Base-by-base conservation (phyloP, 148 eudicot genomes). In the Fagopyrum homotropicum region DNA sequence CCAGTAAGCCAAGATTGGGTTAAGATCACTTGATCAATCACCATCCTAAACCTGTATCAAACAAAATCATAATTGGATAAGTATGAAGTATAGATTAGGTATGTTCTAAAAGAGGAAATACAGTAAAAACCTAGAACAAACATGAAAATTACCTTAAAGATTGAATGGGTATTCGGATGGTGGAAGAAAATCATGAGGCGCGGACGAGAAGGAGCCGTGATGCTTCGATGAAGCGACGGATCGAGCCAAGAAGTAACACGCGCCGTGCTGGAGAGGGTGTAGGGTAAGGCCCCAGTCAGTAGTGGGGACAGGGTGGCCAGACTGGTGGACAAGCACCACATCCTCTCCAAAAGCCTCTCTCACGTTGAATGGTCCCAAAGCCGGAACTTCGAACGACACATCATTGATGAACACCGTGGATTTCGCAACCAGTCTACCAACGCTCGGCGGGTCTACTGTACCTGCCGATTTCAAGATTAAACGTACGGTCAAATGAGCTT, bases 241-340 rank as follows among this genome's bases (percentile, higher is more conserved):
- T 54, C 91, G 89, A 45, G 85, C 76, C 49, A 95, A 81, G 73
- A 89, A 95, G 75, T 95, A 95, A 73, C 82, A 86, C 0, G 89
- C 92, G 35, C 93, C 93, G 45, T 92, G 90, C 68, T 86, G 96
- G 55, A 95, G 96, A 1, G 93, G 85, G 59, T 90, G 85, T 4
- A 87, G 73, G 0, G 98, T 92, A 59, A 90, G 81, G 14, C 98
- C 98, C 93, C 98, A 95, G 48, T 86, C 92, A 30, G 90, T 85
- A 9, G 92, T 90, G 7, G 82, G 30, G 15, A 95, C 93, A 0
- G 96, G 87, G 22, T 86, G 93, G 16, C 98, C 96, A 0, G 88
- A 75, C 7, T 93, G 77, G 61, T 90, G 81, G 30, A 95, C 69
- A 2, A 95, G 87, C 69, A 92, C 75, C 7, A 87, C 92, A 73